Evolutionary conservation across 306 rosid species (phyloP), one percentile per base, ranked within the genome.

Genomic region (Corylus avellana): DNA sequence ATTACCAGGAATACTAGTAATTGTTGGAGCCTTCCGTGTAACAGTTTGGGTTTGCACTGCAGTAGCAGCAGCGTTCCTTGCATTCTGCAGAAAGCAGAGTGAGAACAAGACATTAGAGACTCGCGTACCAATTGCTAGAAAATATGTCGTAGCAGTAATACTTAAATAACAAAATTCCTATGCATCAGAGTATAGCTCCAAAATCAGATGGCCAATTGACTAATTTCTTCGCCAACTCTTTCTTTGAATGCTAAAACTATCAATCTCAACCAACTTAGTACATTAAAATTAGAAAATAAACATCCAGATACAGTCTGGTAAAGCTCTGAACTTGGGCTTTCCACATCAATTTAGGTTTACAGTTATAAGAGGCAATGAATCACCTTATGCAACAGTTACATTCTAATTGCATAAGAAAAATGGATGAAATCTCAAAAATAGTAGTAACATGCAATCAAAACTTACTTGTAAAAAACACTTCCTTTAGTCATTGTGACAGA

Each of bases 1-100:
- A 75, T 87, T 92, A 94, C 99, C 92, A 59, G 97, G 95, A 78
- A 82, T 78, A 74, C 82, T 66, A 44, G 93, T 87, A 72, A 72
- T 82, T 14, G 96, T 86, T 47, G 78, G 87, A 82, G 94, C 69
- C 66, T 90, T 78, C 12, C 86, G 87, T 5, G 86, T 81, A 18
- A 89, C 57, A 0, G 92, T 89, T 81, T 90, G 94, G 25, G 99
- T 87, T 81, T 86, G 94, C 84, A 78, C 87, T 3, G 90, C 81
- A 49, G 89, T 16, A 4, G 32, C 61, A 13, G 62, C 76, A 47
- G 86, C 81, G 42, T 95, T 89, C 76, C 50, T 88, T 37, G 91
- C 91, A 85, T 79, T 87, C 98, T 95, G 85, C 77, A 88, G 61
- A 79, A 67, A 66, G 5, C 44, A 71, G 46, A 73, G 64, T 46